These are phyloP conservation scores for Hymenoscyphus fraxineus DNA, from an alignment of 2,329 filamentous ascomycete genomes.

Conservation along the genomic window DNA sequence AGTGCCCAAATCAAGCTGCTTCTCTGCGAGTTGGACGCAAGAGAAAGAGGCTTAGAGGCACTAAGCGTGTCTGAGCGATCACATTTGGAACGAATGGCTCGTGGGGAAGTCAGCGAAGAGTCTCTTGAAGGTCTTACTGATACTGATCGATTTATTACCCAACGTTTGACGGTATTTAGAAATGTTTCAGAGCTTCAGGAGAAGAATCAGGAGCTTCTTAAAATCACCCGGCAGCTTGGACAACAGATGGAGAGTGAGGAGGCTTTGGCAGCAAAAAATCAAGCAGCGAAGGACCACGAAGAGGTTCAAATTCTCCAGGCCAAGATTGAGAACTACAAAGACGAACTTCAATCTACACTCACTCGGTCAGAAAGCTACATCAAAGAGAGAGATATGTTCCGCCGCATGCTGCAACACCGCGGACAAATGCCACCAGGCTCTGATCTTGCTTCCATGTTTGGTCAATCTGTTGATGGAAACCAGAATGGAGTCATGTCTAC, in stretches of 20 bases:
- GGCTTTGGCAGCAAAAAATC: slow-evolving; percentile 62
- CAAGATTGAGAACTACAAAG: slow-evolving; percentile 73
- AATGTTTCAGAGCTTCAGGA: slow-evolving; percentile 79
- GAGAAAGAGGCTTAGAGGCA: slow-evolving; percentile 72
- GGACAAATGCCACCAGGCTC: slow-evolving; percentile 55
- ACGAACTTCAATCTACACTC: slow-evolving; percentile 78
- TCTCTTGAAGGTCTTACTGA: slow-evolving; percentile 72
- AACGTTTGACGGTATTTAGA: slow-evolving; percentile 86
- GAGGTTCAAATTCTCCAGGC: slow-evolving; percentile 71
- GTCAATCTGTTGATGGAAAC: slow-evolving; percentile 61
- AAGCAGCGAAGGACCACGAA: slow-evolving; percentile 61
- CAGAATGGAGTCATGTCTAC: slow-evolving; percentile 52
- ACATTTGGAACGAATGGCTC: slow-evolving; percentile 73
- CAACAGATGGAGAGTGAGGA: slow-evolving; percentile 91
- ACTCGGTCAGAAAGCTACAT: slow-evolving; percentile 89
- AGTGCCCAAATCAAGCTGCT: slow-evolving; percentile 88
- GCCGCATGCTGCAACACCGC: slow-evolving; percentile 81
- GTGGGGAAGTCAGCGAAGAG: slow-evolving; percentile 69
- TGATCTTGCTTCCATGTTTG: slow-evolving; percentile 67
- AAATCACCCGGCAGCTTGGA: slow-evolving; percentile 78
- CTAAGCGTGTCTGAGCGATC: slow-evolving; percentile 68
- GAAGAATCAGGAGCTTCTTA: slow-evolving; percentile 81
- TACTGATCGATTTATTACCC: slow-evolving; percentile 83
- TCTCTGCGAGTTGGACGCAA: slow-evolving; percentile 78
- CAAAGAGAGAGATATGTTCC: slow-evolving; percentile 95